These are phyloP conservation scores for Naganishia onofrii DNA, from an alignment of 768 basidiomycete genomes.

Conservation along the genomic window DNA sequence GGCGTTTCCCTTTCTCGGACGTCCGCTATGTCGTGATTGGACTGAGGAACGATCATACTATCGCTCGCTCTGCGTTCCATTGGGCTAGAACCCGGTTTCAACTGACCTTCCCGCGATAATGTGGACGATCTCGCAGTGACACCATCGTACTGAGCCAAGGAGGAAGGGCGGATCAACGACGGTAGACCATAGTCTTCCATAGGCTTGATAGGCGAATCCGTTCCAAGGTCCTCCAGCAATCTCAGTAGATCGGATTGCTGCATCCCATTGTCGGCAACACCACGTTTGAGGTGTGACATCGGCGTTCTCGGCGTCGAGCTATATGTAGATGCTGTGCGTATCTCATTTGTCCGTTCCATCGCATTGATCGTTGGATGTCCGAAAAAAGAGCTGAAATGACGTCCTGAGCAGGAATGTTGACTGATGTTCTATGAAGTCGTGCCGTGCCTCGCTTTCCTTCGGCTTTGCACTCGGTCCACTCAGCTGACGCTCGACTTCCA, in stretches of 20 bases:
- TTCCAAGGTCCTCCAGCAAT: constrained; percentile 15
- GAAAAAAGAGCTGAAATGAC: background rate
- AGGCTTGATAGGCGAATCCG: constrained; percentile 21
- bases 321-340: background rate
- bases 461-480: background rate
- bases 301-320: constrained; percentile 10
- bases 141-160: constrained; percentile 14
- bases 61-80: constrained; percentile 25
- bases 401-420: constrained; percentile 3
- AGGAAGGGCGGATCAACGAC: constrained; percentile 2
- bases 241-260: constrained; percentile 19
- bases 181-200: constrained; percentile 20
- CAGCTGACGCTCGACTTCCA: background rate
- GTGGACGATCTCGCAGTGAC: background rate
- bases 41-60: constrained; percentile 8
- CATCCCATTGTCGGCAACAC: constrained; percentile 3
- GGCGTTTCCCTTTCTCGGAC: constrained; percentile 1
- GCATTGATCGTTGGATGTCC: background rate
- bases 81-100: background rate
- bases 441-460: background rate
- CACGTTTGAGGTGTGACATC: constrained; percentile 9
- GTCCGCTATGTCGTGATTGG: background rate
- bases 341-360: constrained; percentile 4
- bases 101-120: background rate
- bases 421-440: constrained; percentile 6